Conservation (phyloP, 176 grass and related monocot genomes). For the Poa pratensis region DNA sequence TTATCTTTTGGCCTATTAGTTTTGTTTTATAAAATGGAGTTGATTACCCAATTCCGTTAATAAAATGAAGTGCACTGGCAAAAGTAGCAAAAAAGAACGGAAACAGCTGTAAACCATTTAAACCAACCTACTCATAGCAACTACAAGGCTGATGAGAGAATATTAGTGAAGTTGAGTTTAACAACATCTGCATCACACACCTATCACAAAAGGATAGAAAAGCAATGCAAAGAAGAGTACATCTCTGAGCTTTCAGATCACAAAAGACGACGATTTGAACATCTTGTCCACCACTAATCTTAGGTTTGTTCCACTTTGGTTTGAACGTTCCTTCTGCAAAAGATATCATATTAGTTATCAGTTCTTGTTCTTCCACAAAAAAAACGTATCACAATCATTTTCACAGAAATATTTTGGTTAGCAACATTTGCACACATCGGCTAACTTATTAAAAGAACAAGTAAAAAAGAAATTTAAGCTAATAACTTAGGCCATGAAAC, state of each 20-base stretch:
- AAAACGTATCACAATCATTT: not conserved
- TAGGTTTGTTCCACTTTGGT: not conserved
- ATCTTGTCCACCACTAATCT: not conserved
- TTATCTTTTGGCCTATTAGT: not conserved
- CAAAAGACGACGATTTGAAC: not conserved
- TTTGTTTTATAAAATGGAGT: not conserved
- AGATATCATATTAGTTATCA: not conserved
- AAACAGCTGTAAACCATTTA: not conserved
- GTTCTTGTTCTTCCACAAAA: not conserved
- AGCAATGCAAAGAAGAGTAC: not conserved
- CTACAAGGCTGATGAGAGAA: too few relatives aligned
- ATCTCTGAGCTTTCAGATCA: not conserved
- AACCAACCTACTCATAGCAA: not conserved
- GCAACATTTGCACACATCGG: conserved; percentile 1
- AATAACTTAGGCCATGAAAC: too few relatives aligned
- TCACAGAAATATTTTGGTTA: too few relatives aligned
- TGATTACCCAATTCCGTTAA: not conserved
- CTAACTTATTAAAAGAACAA: not conserved
- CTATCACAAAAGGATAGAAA: not conserved
- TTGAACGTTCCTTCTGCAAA: not conserved
- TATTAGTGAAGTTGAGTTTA: not conserved
- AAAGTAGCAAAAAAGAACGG: not conserved
- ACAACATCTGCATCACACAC: not conserved
- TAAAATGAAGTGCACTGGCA: not conserved
- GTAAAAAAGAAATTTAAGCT: too few relatives aligned